A percentile compares a stretch with the other conserved stretches of the same genome.
Conservation (phyloP, 352 stramenopile species). For the Pythium oligandrum region DNA sequence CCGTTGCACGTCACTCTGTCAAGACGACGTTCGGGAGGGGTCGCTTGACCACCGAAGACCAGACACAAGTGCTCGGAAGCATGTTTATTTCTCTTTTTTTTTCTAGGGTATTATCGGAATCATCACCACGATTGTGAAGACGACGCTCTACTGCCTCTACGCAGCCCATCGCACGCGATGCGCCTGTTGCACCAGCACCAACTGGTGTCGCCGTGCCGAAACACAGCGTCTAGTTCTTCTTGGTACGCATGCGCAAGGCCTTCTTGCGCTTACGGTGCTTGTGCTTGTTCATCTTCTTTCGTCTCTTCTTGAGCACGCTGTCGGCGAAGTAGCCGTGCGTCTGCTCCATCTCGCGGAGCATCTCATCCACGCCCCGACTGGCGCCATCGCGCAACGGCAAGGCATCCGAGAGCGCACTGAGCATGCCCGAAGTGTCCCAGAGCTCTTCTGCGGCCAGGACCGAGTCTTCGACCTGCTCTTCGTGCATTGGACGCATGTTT, state of each 20-base stretch:
- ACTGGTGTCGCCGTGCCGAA: too few relatives aligned
- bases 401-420: conserved; percentile 58
- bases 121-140: too few relatives aligned
- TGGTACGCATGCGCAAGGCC: conserved; percentile 83
- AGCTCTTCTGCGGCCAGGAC: conserved; percentile 40
- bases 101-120: too few relatives aligned
- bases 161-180: too few relatives aligned
- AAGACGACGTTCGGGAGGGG: not conserved
- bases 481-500: conserved; percentile 8
- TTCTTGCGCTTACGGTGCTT: conserved; percentile 90
- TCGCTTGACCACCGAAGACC: too few relatives aligned
- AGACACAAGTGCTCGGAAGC: too few relatives aligned
- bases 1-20: not conserved
- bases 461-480: conserved; percentile 7
- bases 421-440: conserved; percentile 80
- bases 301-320: conserved; percentile 86
- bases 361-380: conserved; percentile 36
- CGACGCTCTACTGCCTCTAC: too few relatives aligned
- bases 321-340: conserved; percentile 66
- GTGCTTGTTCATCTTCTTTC: conserved; percentile 94
- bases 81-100: too few relatives aligned
- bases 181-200: too few relatives aligned
- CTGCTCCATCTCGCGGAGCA: conserved; percentile 59
- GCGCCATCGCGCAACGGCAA: conserved; percentile 49
- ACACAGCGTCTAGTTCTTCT: conserved; percentile 70